Percentiles rank a stretch among this genome's conserved stretches.
Conservation (phyloP, 2,329 filamentous ascomycete species). For the Botrytis galanthina region DNA sequence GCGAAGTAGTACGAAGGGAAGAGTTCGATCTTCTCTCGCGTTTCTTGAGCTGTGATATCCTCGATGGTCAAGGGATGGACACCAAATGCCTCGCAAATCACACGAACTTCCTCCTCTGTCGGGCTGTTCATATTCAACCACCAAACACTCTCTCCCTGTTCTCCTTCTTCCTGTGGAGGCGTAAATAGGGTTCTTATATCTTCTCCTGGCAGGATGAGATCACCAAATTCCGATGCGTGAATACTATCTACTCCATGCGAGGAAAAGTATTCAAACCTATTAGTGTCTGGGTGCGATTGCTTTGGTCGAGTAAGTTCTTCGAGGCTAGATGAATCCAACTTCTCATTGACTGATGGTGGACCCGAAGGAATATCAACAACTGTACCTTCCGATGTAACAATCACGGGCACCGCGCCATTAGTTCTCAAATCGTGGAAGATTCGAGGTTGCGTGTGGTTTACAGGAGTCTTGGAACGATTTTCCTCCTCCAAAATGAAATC, state of each 20-base stretch:
- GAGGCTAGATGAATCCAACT: slow-evolving; percentile 46
- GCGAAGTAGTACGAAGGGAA: slow-evolving; percentile 99
- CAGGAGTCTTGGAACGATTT: slow-evolving; percentile 44
- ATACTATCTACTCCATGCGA: slow-evolving; percentile 92
- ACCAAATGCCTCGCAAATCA: slow-evolving; percentile 89
- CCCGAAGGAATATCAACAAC: slow-evolving; percentile 52
- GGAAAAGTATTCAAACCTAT: slow-evolving; percentile 95
- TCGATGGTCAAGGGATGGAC: slow-evolving; percentile 95
- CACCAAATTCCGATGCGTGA: slow-evolving; percentile 83
- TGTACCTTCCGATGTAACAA: slow-evolving; percentile 53
- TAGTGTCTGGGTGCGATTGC: slow-evolving; percentile 56
- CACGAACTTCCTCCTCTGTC: slow-evolving; percentile 81
- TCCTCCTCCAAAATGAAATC: slow-evolving; percentile 75
- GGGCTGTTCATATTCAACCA: slow-evolving; percentile 95
- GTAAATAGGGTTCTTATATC: slow-evolving; percentile 84
- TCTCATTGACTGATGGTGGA: slow-evolving; percentile 50
- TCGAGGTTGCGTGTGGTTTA: slow-evolving; percentile 35
- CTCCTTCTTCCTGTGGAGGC: slow-evolving; percentile 62
- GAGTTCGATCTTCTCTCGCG: slow-evolving; percentile 96
- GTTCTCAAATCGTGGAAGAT: slow-evolving; percentile 38
- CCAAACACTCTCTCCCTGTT: slow-evolving; percentile 78
- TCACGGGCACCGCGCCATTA: slow-evolving; percentile 24
- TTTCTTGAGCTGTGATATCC: slow-evolving; percentile 92
- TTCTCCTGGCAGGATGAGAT: slow-evolving; percentile 84
- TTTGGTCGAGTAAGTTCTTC: slow-evolving; percentile 32